Percentiles rank a stretch among this genome's conserved stretches.
These are phyloP conservation scores for Datura wrightii DNA, from an alignment of 257 asterid genomes.

Conservation along the genomic window DNA sequence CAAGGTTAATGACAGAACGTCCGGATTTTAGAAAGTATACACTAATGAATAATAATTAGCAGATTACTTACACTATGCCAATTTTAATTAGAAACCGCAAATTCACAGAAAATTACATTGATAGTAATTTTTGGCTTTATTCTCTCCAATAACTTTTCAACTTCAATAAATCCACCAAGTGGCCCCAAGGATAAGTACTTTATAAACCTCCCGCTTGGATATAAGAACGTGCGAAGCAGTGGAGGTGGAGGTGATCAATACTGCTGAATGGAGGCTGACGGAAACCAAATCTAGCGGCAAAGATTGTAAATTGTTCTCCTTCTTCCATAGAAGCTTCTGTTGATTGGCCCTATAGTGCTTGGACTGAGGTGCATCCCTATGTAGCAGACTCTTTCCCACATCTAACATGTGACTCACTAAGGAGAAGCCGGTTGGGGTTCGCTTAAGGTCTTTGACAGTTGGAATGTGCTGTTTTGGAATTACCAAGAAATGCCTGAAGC, in stretches of 20 bases:
- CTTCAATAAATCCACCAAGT: constrained; percentile 86
- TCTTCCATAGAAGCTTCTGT: background rate
- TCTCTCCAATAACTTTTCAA: constrained; percentile 70
- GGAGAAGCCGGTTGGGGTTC: constrained; percentile 58
- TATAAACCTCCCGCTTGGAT: constrained; percentile 74
- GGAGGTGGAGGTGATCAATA: constrained; percentile 90
- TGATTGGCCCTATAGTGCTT: constrained; percentile 40
- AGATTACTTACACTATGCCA: constrained; percentile 16
- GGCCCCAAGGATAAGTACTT: constrained; percentile 85
- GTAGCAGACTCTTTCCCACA: constrained; percentile 69
- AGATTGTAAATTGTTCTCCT: background rate
- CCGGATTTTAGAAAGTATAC: background rate
- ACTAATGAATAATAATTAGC: background rate
- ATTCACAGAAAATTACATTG: constrained; percentile 1
- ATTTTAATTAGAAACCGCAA: background rate
- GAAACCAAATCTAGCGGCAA: constrained; percentile 64
- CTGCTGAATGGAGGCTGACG: constrained; percentile 98
- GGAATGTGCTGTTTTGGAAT: constrained; percentile 83
- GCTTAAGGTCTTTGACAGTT: constrained; percentile 67
- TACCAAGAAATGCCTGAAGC: constrained; percentile 93
- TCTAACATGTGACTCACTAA: constrained; percentile 83
- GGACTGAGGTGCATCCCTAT: constrained; percentile 75
- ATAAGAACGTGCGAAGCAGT: constrained; percentile 90
- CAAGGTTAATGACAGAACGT: background rate
- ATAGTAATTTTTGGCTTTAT: constrained; percentile 58